Evolutionary conservation across 441 rosid genomes (phyloP).

Genomic region (Pelargonium cotyledonis): DNA sequence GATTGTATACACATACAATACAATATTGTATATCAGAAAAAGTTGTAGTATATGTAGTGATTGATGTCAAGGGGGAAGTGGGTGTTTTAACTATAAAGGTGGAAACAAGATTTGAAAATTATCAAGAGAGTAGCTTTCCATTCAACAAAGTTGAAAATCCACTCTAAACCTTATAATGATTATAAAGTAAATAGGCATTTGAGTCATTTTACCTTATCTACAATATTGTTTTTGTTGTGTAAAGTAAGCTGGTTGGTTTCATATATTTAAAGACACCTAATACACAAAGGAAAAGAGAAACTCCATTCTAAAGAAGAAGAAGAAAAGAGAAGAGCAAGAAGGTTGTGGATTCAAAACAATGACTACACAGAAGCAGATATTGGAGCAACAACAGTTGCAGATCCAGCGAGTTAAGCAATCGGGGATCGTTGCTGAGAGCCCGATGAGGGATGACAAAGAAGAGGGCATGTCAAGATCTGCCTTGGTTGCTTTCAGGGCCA

Average conservation of each 20-base stretch:
- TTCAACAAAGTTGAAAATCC: conserved; percentile 32
- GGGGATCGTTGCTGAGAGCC: conserved; percentile 34
- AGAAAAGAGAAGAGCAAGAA: conserved; percentile 1
- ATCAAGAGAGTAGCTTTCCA: conserved; percentile 20
- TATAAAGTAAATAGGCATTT: conserved; percentile 20
- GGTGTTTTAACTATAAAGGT: conserved; percentile 18
- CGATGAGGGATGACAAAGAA: conserved; percentile 42
- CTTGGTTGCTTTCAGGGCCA: conserved; percentile 43
- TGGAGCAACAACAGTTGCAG: conserved; percentile 46
- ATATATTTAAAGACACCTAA: conserved; percentile 32
- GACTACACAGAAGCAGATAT: conserved; percentile 53
- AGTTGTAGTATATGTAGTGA: not conserved
- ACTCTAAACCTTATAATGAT: conserved; percentile 23
- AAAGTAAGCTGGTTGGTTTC: conserved; percentile 27
- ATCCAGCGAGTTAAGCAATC: conserved; percentile 45
- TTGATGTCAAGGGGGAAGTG: conserved; percentile 3
- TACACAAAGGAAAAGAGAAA: conserved; percentile 28
- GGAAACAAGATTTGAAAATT: conserved; percentile 14
- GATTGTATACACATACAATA: not conserved
- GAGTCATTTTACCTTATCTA: conserved; percentile 23
- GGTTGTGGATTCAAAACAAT: conserved; percentile 24
- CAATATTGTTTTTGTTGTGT: conserved; percentile 14
- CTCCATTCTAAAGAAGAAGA: conserved; percentile 21
- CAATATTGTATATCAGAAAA: not conserved
- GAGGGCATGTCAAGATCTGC: conserved; percentile 56